Percentiles rank a stretch among this genome's conserved stretches.
These are phyloP conservation scores for Colletotrichum lentis DNA, from an alignment of 2,329 filamentous ascomycete genomes.

Conservation along the genomic window DNA sequence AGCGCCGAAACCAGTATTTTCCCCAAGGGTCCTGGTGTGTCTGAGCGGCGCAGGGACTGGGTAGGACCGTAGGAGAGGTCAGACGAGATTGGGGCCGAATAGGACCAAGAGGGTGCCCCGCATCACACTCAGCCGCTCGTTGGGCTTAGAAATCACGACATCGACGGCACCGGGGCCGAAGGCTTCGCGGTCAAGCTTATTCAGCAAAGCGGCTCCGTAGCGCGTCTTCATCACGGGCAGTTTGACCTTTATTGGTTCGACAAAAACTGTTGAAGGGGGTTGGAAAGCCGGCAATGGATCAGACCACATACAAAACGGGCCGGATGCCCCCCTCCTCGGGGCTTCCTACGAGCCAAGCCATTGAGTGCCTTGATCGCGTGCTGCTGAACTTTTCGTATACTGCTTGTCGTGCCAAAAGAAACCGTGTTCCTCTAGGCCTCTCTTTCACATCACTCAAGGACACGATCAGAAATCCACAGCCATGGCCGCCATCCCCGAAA, in stretches of 20 bases:
- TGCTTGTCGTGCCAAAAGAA: too few species aligned
- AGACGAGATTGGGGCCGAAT: background rate
- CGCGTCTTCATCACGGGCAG: background rate
- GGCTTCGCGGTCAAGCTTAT: conserved; percentile 13
- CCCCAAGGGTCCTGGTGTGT: background rate
- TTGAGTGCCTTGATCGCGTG: too few species aligned
- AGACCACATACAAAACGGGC: background rate
- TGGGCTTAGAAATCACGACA: conserved; percentile 34
- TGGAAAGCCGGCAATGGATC: background rate
- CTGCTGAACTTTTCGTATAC: too few species aligned
- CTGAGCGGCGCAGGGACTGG: background rate
- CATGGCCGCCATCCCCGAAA: conserved; percentile 40
- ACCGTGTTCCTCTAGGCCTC: too few species aligned
- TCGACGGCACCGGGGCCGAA: conserved; percentile 16
- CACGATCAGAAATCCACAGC: background rate
- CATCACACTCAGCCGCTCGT: background rate
- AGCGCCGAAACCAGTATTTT: background rate
- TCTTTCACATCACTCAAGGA: background rate
- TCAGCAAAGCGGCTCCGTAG: conserved; percentile 4
- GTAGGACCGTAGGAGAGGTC: background rate
- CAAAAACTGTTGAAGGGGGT: background rate
- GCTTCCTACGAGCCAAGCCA: background rate
- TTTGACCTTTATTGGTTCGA: background rate
- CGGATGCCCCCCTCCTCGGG: too few species aligned
- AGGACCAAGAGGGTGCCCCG: background rate